Conservation (phyloP, 371 early-diverging fungal species). For the Mucor indicus region DNA sequence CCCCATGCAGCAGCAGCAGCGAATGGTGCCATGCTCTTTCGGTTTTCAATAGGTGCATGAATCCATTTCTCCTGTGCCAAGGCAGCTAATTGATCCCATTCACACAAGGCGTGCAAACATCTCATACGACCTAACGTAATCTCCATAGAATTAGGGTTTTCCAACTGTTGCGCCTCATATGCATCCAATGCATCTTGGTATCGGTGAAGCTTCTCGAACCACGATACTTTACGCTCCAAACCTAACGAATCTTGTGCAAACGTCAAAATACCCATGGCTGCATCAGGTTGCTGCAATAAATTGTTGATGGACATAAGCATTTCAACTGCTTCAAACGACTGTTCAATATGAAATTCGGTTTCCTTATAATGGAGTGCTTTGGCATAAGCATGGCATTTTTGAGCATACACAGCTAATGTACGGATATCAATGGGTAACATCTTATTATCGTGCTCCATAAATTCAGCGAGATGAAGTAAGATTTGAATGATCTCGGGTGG, state of each 20-base stretch:
- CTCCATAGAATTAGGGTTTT: constrained; percentile 73
- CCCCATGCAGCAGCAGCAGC: constrained; percentile 97
- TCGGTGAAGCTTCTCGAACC: constrained; percentile 93
- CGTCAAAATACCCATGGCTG: constrained; percentile 92
- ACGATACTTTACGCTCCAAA: constrained; percentile 84
- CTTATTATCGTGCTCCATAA: constrained; percentile 98
- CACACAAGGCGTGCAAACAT: constrained; percentile 90
- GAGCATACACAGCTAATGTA: constrained; percentile 87
- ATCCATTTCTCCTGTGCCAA: constrained; percentile 87
- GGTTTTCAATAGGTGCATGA: constrained; percentile 48
- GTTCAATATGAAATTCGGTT: constrained; percentile 87
- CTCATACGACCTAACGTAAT: constrained; percentile 87
- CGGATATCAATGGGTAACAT: constrained; percentile 92
- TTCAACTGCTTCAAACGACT: constrained; percentile 86
- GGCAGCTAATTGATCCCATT: constrained; percentile 87
- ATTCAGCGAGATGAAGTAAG: constrained; percentile 93
- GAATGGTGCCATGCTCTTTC: constrained; percentile 75
- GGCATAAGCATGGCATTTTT: constrained; percentile 93
- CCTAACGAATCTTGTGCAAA: constrained; percentile 88
- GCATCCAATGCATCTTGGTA: constrained; percentile 95
- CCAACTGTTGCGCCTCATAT: constrained; percentile 79
- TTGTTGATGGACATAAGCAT: constrained; percentile 94
- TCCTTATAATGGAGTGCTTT: constrained; percentile 97
- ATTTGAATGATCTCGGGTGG: constrained; percentile 93
- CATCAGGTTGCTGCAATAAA: constrained; percentile 93